Evolutionary conservation across 177 flowering plant genomes (phyloP).

Genomic region (Vitis hybrid): DNA sequence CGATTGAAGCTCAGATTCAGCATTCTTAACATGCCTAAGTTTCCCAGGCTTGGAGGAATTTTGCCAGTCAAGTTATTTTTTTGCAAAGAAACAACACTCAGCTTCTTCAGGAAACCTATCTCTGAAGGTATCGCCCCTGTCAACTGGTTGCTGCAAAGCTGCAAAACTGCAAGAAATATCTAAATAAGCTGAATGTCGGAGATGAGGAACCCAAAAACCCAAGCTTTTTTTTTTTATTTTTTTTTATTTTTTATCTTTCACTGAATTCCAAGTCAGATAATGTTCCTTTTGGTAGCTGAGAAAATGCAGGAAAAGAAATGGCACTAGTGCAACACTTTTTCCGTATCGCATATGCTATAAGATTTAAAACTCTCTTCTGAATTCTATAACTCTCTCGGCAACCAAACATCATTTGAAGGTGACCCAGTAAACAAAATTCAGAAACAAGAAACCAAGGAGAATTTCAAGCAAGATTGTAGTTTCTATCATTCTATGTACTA

Average conservation of each 20-base stretch:
- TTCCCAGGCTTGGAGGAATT: constrained; percentile 53
- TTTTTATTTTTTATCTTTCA: no score
- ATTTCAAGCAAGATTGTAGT: background rate
- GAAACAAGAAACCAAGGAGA: background rate
- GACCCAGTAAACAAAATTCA: background rate
- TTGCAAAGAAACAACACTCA: constrained; percentile 47
- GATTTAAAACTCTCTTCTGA: no score
- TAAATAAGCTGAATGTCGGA: constrained; percentile 1
- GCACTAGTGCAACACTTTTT: no score
- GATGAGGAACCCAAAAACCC: background rate
- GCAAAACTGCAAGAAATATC: constrained; percentile 42
- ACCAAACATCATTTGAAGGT: no score
- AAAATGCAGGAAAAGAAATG: no score
- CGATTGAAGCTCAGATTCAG: constrained; percentile 51
- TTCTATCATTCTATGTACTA: no score
- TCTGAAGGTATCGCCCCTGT: constrained; percentile 49
- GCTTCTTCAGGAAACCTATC: constrained; percentile 46
- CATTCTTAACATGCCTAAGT: constrained; percentile 37
- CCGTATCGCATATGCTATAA: no score
- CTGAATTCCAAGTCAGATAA: no score
- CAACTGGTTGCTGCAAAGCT: constrained; percentile 51
- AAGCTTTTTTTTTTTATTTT: no score
- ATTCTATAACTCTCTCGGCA: no score
- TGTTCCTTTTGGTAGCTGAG: no score
- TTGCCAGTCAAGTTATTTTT: constrained; percentile 42